Base-by-base conservation (phyloP, 2,329 filamentous ascomycete species). In the Chaetomiaceae sp. region DNA sequence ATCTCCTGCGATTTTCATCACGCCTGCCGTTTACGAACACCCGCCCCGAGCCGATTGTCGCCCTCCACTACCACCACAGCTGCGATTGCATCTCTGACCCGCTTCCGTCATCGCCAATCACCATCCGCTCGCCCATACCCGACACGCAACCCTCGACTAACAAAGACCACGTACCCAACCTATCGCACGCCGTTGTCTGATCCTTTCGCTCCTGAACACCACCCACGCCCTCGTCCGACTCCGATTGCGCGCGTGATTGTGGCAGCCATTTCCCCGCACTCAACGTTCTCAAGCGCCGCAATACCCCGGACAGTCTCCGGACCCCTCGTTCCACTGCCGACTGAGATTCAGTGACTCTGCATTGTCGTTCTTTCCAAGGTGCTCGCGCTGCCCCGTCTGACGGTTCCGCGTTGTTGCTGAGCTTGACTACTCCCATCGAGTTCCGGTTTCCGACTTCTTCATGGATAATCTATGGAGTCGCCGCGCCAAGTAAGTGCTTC, bases 401-500 rank as follows among this genome's bases (percentile, higher is more conserved):
- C 47, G 46, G 48, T 47, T 30, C 24, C 24, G 19, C 41, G 35
- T 42, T 27, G 36, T 24, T 43, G 24, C 43, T 44, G 40, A 47
- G 35, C 43, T 42, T 35, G 29, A n/a, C 35, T 37, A 24, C 49
- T 45, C 54, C 46, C 41, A 42, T 38, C 46, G 51, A 55, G 51
- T 51, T 49, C 43, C 52, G 47, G 50, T 52, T 52, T 38, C 48
- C 48, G 52, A 57, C 53, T 52, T 65, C 68, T 70, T 66, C 64
- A 81, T 81, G 78, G 78, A 79, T 68, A 78, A 75, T 64, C 70
- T 81, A 74, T 91, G 87, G 86, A 84, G 80, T 70, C 84, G 87
- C 69, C 84, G 87, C 70, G 84, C 83, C 70, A 89, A 88, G 86
- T 90, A 76, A 68, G 82, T 48, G n/a, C n/a, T n/a, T n/a, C n/a